phyloP scores from a whole-genome alignment of 306 rosid genomes.

The Dalbergia cochinchinensis region DNA sequence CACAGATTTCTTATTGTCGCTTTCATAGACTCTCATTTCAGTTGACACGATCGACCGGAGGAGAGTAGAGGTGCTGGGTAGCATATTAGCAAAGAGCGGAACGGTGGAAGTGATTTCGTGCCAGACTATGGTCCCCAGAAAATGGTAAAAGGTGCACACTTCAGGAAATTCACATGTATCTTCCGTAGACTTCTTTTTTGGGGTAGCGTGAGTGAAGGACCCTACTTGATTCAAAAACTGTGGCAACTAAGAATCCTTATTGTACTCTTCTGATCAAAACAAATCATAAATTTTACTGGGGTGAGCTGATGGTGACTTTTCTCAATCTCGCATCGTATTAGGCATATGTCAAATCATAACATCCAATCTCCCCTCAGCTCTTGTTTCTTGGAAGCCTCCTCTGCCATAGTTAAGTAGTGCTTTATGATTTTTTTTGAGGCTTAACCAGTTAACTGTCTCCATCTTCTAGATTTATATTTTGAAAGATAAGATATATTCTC shows the following conservation, averaged over 20 bases:
- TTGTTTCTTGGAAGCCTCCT: slow-evolving; percentile 36
- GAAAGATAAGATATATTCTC: background rate
- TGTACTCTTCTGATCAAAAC: background rate
- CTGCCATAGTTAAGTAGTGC: background rate
- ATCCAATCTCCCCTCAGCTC: slow-evolving; percentile 2
- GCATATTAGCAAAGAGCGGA: background rate
- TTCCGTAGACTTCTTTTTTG: slow-evolving; percentile 25
- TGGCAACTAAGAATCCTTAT: background rate
- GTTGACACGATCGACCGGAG: background rate
- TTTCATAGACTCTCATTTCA: background rate
- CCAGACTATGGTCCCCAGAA: background rate
- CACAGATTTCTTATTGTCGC: background rate
- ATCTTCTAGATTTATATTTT: slow-evolving; percentile 14
- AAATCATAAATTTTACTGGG: background rate
- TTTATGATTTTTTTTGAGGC: background rate
- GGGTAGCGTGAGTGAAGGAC: background rate
- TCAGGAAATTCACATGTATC: slow-evolving; percentile 29
- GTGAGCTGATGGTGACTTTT: background rate
- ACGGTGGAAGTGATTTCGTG: background rate
- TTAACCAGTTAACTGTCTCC: background rate
- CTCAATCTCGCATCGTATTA: background rate
- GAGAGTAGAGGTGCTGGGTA: background rate
- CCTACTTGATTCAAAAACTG: background rate
- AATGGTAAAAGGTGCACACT: background rate
- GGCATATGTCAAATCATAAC: slow-evolving; percentile 30